phyloP scores from a whole-genome alignment of 257 asterid genomes.

The Lavandula angustifolia region DNA sequence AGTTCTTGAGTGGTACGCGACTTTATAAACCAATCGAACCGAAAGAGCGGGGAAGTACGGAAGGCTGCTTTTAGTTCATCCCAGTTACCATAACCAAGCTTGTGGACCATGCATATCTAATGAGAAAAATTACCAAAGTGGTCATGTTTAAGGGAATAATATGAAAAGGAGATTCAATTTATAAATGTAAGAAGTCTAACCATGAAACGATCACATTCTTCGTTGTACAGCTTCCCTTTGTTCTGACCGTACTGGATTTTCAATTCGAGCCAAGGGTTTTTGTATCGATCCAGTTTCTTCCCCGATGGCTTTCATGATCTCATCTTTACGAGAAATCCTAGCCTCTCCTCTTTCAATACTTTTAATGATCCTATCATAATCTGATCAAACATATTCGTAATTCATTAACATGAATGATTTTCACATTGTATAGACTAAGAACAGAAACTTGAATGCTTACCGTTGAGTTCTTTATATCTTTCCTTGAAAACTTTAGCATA shows the following conservation, averaged over 20 bases:
- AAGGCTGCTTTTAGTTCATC: slow-evolving; percentile 97
- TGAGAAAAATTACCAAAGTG: neutral
- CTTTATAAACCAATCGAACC: slow-evolving; percentile 98
- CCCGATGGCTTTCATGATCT: slow-evolving; percentile 96
- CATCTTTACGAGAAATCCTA: slow-evolving; percentile 92
- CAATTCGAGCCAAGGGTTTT: slow-evolving; percentile 96
- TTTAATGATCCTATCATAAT: slow-evolving; percentile 91
- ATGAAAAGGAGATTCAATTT: neutral
- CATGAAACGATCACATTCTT: slow-evolving; percentile 99
- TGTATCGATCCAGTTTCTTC: slow-evolving; percentile 92
- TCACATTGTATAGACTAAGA: too few relatives aligned
- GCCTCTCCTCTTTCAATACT: slow-evolving; percentile 98
- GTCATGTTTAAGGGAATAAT: too few relatives aligned
- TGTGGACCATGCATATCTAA: slow-evolving; percentile 97
- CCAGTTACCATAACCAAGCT: slow-evolving; percentile 99
- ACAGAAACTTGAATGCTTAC: slow-evolving; percentile 36
- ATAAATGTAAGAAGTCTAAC: slow-evolving; percentile 40
- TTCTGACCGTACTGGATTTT: slow-evolving; percentile 98
- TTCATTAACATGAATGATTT: slow-evolving; percentile 23
- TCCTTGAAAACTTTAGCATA: slow-evolving; percentile 84
- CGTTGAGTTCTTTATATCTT: slow-evolving; percentile 92
- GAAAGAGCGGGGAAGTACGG: slow-evolving; percentile 90
- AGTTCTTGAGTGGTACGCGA: slow-evolving; percentile 97
- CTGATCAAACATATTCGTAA: slow-evolving; percentile 48
- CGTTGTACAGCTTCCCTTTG: slow-evolving; percentile 97